phyloP scores from a whole-genome alignment of 2,329 filamentous ascomycete genomes.

The Pseudopithomyces maydicus region DNA sequence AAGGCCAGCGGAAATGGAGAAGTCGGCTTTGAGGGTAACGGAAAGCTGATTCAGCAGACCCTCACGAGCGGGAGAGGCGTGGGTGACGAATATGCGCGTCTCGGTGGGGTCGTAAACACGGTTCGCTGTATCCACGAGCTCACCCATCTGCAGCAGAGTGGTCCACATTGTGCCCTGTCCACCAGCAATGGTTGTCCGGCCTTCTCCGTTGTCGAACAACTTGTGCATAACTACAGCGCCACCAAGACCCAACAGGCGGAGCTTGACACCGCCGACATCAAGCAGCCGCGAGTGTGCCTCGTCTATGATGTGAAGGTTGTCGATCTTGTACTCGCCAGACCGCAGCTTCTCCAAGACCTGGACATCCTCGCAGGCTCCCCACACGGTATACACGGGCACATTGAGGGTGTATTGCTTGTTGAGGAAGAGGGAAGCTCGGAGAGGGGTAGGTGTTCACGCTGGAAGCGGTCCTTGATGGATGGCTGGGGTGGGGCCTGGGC shows the following conservation, averaged over 20 bases:
- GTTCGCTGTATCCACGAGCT: slow-evolving; percentile 96
- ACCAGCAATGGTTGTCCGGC: slow-evolving; percentile 95
- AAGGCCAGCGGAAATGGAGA: slow-evolving; percentile 94
- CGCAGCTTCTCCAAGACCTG: slow-evolving; percentile 96
- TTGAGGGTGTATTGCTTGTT: slow-evolving; percentile 89
- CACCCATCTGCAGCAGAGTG: slow-evolving; percentile 95
- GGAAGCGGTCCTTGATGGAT: slow-evolving; percentile 81
- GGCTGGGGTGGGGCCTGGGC: slow-evolving; percentile 70
- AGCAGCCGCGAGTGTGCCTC: slow-evolving; percentile 95
- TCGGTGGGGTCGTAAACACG: slow-evolving; percentile 98
- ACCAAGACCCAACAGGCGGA: slow-evolving; percentile 88
- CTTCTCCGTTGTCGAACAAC: slow-evolving; percentile 97
- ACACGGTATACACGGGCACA: slow-evolving; percentile 97
- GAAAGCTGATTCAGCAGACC: slow-evolving; percentile 97
- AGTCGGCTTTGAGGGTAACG: slow-evolving; percentile 95
- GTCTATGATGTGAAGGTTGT: slow-evolving; percentile 97
- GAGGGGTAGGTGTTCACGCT: slow-evolving; percentile 80
- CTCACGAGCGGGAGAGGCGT: slow-evolving; percentile 94
- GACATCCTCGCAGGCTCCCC: slow-evolving; percentile 98
- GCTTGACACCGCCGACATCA: slow-evolving; percentile 93
- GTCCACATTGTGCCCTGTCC: slow-evolving; percentile 99
- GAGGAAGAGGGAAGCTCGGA: slow-evolving; percentile 88
- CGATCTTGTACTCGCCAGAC: slow-evolving; percentile 96
- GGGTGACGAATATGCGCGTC: slow-evolving; percentile 94
- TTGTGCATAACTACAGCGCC: slow-evolving; percentile 99